These are phyloP conservation scores for Alternaria ventricosa DNA, from an alignment of 2,329 filamentous ascomycete species.

Conservation along the genomic window DNA sequence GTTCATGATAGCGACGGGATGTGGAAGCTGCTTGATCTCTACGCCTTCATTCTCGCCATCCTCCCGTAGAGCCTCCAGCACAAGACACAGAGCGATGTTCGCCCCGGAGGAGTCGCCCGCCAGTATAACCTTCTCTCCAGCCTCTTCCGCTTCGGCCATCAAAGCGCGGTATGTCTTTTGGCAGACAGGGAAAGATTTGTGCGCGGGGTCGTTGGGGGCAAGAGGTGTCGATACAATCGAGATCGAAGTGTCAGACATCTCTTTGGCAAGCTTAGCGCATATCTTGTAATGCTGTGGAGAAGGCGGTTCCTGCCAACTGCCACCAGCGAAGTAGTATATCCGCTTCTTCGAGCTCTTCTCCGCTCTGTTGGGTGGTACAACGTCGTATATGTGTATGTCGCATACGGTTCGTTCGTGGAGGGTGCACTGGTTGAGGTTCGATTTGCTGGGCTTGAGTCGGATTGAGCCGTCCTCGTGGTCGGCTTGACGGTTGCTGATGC, in stretches of 20 bases:
- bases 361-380: slow-evolving; percentile 32
- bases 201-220: slow-evolving; percentile 60
- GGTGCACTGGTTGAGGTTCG: slow-evolving; percentile 41
- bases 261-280: slow-evolving; percentile 53
- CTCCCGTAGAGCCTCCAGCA: slow-evolving; percentile 48
- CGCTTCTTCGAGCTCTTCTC: slow-evolving; percentile 32
- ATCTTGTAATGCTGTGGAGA: slow-evolving; percentile 61
- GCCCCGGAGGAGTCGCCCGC: slow-evolving; percentile 64
- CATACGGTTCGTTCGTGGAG: slow-evolving; percentile 52
- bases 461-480: slow-evolving; percentile 52
- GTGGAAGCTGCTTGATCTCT: slow-evolving; percentile 13
- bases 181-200: slow-evolving; percentile 57
- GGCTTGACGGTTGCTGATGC: slow-evolving; percentile 38
- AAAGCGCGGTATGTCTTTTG: slow-evolving; percentile 54
- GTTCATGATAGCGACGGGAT: slow-evolving; percentile 51
- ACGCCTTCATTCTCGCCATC: slow-evolving; percentile 20
- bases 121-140: slow-evolving; percentile 55
- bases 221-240: slow-evolving; percentile 62
- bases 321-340: slow-evolving; percentile 64
- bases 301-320: slow-evolving; percentile 62
- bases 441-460: slow-evolving; percentile 46
- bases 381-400: slow-evolving; percentile 56
- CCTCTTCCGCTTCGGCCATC: slow-evolving; percentile 48
- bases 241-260: slow-evolving; percentile 52
- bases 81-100: slow-evolving; percentile 57